Percentiles rank a stretch among this genome's conserved stretches.
Conservation (phyloP, 176 grass and related monocot species). For the Rhynchospora breviuscula region DNA sequence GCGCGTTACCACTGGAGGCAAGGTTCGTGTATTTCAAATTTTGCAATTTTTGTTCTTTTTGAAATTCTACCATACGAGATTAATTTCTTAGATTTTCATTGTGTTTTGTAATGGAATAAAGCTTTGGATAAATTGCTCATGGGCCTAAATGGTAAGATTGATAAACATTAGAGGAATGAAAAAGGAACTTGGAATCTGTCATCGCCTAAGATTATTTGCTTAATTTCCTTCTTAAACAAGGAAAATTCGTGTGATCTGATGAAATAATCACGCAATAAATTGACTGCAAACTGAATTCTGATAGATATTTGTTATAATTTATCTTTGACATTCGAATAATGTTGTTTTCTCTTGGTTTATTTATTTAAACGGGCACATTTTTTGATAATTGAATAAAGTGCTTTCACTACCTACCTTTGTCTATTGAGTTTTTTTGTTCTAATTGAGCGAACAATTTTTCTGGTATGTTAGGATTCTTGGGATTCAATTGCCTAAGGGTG, state of each 20-base stretch:
- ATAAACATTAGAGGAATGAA: neutral
- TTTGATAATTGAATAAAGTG: neutral
- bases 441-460: neutral
- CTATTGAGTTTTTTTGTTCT: neutral
- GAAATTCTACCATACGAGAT: neutral
- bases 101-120: neutral
- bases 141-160: neutral
- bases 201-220: neutral
- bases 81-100: neutral
- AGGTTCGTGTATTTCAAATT: constrained; percentile 1
- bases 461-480: neutral
- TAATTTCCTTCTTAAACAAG: too few species aligned
- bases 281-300: neutral
- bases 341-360: neutral
- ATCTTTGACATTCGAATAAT: neutral
- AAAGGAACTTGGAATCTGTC: neutral
- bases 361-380: neutral
- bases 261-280: neutral
- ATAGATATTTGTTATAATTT: neutral
- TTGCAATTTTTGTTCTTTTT: neutral
- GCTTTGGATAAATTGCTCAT: neutral
- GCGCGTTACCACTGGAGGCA: neutral
- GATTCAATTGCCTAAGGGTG: neutral
- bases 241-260: neutral
- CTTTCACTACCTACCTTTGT: too few species aligned